phyloP scores from a whole-genome alignment of 805 yeast species.

The Wickerhamiella musiphila region DNA sequence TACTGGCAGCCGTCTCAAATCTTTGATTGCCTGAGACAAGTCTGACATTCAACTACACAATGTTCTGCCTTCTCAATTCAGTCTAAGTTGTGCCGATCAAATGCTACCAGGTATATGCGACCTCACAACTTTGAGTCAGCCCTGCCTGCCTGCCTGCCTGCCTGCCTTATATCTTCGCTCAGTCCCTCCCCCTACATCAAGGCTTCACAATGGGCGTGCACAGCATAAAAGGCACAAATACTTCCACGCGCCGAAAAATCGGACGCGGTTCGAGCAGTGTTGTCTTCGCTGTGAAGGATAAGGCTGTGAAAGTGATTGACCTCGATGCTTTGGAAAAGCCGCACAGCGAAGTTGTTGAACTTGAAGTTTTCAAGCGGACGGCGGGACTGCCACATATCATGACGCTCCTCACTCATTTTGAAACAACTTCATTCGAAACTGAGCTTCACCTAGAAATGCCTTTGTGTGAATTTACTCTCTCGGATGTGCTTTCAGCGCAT shows the following conservation, averaged over 20 bases:
- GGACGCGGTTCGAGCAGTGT: conserved; percentile 28
- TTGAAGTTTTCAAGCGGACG: conserved; percentile 22
- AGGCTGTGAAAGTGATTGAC: conserved; percentile 32
- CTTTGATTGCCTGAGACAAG: conserved; percentile 71
- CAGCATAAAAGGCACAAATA: too few relatives aligned
- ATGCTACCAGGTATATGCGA: too few relatives aligned
- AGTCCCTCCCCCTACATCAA: too few relatives aligned
- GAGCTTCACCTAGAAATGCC: conserved; percentile 26
- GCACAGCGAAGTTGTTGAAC: conserved; percentile 32
- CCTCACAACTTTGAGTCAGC: too few relatives aligned
- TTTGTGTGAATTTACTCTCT: conserved; percentile 23
- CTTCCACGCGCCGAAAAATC: too few relatives aligned
- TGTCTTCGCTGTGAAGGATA: conserved; percentile 25
- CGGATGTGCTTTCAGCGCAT: conserved; percentile 20
- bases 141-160: too few relatives aligned
- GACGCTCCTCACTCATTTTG: conserved; percentile 12
- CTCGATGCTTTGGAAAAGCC: conserved; percentile 38
- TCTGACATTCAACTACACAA: conserved; percentile 28
- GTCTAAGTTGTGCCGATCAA: too few relatives aligned
- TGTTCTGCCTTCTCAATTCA: too few relatives aligned
- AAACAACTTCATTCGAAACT: conserved; percentile 10
- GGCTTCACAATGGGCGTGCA: background rate
- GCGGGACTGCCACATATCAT: conserved; percentile 12
- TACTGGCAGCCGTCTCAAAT: conserved; percentile 56
- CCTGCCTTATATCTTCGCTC: too few relatives aligned